Conservation (phyloP, 805 yeast species). For the Kodamaea lidongshanica region DNA sequence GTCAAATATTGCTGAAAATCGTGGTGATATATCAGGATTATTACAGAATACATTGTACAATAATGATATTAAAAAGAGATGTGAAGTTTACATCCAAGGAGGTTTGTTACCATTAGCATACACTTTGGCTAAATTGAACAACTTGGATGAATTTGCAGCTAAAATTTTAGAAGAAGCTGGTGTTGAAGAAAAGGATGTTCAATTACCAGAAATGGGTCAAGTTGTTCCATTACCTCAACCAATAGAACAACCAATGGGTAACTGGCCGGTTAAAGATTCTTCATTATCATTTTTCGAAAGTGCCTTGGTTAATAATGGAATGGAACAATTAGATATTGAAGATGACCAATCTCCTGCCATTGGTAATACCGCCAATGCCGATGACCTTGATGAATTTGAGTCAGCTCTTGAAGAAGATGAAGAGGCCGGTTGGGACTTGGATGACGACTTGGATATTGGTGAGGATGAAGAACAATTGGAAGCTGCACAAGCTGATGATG, state of each 20-base stretch:
- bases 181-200: constrained; percentile 53
- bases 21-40: constrained; percentile 73
- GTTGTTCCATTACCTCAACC: constrained; percentile 44
- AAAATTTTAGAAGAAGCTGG: constrained; percentile 68
- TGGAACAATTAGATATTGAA: constrained; percentile 56
- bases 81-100: constrained; percentile 64
- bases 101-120: constrained; percentile 89
- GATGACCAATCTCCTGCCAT: constrained; percentile 22
- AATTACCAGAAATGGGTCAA: constrained; percentile 49
- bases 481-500: constrained; percentile 12
- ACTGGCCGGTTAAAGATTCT: constrained; percentile 81
- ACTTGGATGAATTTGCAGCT: constrained; percentile 69
- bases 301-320: constrained; percentile 65
- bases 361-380: constrained; percentile 13
- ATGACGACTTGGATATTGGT: constrained; percentile 66
- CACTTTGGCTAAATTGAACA: constrained; percentile 83
- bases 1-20: constrained; percentile 83
- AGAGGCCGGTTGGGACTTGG: constrained; percentile 65
- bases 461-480: constrained; percentile 34
- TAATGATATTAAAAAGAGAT: constrained; percentile 69
- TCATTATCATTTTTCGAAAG: constrained; percentile 77
- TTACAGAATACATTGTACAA: constrained; percentile 78
- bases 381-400: constrained; percentile 10
- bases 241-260: constrained; percentile 37
- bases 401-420: constrained; percentile 26